Percentiles rank a stretch among this genome's conserved stretches.
Conservation (phyloP, 306 rosid genomes). For the Acacia melanoxylon region DNA sequence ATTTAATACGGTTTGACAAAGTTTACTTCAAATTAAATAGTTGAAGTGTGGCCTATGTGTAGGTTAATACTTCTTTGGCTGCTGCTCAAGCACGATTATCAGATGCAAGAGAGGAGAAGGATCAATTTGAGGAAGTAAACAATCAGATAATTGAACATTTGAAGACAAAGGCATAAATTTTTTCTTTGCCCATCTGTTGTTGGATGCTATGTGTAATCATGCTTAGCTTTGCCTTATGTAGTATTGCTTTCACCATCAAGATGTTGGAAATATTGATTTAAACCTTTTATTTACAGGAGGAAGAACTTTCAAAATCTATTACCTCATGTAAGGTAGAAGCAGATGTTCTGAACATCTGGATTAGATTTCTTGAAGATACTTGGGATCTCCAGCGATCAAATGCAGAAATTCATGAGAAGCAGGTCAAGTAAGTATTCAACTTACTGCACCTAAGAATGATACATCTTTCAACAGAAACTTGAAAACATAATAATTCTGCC, state of each 20-base stretch:
- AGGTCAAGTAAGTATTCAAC: conserved; percentile 63
- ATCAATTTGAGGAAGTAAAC: conserved; percentile 96
- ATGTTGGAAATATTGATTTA: conserved; percentile 29
- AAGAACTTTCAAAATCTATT: conserved; percentile 77
- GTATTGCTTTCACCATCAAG: conserved; percentile 19
- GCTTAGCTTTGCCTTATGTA: conserved; percentile 2
- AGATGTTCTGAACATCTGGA: conserved; percentile 78
- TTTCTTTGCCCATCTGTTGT: conserved; percentile 17
- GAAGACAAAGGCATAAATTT: conserved; percentile 60
- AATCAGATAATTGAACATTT: conserved; percentile 82
- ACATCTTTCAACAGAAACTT: background rate
- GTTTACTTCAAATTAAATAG: conserved; percentile 17
- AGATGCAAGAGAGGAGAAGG: conserved; percentile 91
- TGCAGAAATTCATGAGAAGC: conserved; percentile 73
- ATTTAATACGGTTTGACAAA: conserved; percentile 8
- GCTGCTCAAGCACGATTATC: conserved; percentile 85
- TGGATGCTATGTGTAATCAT: conserved; percentile 13
- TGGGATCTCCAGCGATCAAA: conserved; percentile 77
- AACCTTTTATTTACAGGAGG: conserved; percentile 65
- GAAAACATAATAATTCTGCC: conserved; percentile 11
- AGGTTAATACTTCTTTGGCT: conserved; percentile 82
- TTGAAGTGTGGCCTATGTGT: conserved; percentile 28
- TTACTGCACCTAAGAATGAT: conserved; percentile 21
- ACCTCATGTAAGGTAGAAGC: conserved; percentile 73
- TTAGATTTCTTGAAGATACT: conserved; percentile 92